These are phyloP conservation scores for Nyssa sinensis DNA, from an alignment of 148 eudicot species.

Conservation along the genomic window DNA sequence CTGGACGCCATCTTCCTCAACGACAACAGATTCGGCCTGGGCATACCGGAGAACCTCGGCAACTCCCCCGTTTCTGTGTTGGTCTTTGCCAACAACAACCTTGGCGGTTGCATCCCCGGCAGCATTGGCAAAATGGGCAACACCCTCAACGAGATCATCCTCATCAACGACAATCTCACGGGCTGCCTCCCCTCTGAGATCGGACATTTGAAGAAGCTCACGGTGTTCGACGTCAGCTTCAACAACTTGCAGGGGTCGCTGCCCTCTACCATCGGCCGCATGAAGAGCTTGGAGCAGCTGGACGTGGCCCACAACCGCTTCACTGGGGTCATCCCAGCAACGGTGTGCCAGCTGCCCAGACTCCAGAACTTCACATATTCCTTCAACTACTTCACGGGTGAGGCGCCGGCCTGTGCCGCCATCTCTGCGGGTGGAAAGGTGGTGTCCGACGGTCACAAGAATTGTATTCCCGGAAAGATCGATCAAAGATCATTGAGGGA, in stretches of 20 bases:
- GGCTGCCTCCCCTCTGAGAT: conserved; percentile 70
- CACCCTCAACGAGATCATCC: conserved; percentile 65
- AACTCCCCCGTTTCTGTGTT: conserved; percentile 90
- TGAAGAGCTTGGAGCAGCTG: conserved; percentile 66
- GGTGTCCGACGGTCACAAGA: conserved; percentile 36
- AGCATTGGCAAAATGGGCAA: conserved; percentile 84
- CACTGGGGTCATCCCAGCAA: conserved; percentile 59
- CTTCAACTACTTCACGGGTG: conserved; percentile 65
- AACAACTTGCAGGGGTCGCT: conserved; percentile 61
- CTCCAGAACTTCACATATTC: conserved; percentile 78
- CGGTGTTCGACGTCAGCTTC: conserved; percentile 86
- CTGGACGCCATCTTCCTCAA: conserved; percentile 82
- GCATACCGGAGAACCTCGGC: conserved; percentile 75
- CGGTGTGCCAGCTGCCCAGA: conserved; percentile 49
- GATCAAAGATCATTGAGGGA: conserved; percentile 44
- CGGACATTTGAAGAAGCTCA: conserved; percentile 50
- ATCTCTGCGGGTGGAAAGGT: conserved; percentile 20
- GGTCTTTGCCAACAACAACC: conserved; percentile 76
- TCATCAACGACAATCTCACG: conserved; percentile 71
- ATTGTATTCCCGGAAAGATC: conserved; percentile 53
- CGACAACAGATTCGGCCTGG: conserved; percentile 65
- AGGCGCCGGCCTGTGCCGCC: conserved; percentile 52
- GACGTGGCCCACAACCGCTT: conserved; percentile 74
- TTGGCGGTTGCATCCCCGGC: conserved; percentile 79
- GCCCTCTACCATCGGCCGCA: conserved; percentile 33